Evolutionary conservation across 2,329 filamentous ascomycete species (phyloP).

Genomic region (Colletotrichum musicola): DNA sequence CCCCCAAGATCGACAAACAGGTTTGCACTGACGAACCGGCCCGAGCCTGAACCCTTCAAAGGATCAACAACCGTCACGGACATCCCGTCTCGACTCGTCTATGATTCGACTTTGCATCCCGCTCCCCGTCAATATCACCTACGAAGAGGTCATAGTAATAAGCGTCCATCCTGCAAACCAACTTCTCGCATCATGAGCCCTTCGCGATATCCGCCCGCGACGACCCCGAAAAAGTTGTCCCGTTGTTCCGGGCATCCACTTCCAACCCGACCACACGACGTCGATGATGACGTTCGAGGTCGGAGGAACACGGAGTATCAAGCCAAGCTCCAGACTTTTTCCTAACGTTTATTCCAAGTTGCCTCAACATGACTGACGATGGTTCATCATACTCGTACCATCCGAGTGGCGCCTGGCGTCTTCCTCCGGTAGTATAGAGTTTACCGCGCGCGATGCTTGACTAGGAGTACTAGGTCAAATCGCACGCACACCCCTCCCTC

Average conservation of each 20-base stretch:
- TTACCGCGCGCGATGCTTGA: constrained; percentile 19
- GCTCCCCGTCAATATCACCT: constrained; percentile 16
- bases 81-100: not conserved
- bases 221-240: not conserved
- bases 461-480: not conserved
- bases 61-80: not conserved
- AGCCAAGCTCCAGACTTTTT: not conserved
- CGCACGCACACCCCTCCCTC: not conserved
- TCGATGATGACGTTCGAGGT: not conserved
- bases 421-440: not conserved
- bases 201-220: not conserved
- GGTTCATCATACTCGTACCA: not conserved
- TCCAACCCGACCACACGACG: not conserved
- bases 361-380: not conserved
- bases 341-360: not conserved
- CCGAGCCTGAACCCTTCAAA: constrained; percentile 13
- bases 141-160: constrained; percentile 1
- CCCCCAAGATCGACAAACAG: constrained; percentile 14
- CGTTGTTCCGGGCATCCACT: not conserved
- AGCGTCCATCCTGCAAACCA: constrained; percentile 14
- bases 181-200: constrained; percentile 21
- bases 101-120: constrained; percentile 21
- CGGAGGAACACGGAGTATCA: no score
- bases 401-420: constrained; percentile 1
- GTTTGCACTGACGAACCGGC: constrained; percentile 22